Conservation (phyloP, 1,284 basidiomycete genomes). For the Anthracocystis panici-leucophaei region DNA sequence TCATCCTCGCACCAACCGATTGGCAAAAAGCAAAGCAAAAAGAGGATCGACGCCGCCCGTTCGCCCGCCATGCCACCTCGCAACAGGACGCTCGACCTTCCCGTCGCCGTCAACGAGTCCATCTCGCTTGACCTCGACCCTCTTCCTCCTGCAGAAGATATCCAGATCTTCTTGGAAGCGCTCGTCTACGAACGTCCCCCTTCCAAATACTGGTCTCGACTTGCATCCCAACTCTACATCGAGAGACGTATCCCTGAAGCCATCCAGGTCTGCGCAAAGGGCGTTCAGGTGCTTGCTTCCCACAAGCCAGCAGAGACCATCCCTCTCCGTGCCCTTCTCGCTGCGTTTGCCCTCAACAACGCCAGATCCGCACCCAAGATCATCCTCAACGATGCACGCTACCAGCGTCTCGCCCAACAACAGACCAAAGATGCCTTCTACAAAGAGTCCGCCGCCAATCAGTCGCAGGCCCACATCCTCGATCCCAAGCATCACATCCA, state of each 20-base stretch:
- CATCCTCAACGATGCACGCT: conserved; percentile 59
- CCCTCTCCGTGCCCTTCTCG: conserved; percentile 56
- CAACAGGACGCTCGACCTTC: conserved; percentile 57
- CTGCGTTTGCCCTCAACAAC: conserved; percentile 51
- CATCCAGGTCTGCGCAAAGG: conserved; percentile 46
- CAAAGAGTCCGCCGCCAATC: conserved; percentile 31
- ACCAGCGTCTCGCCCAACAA: conserved; percentile 52
- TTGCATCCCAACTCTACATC: conserved; percentile 57
- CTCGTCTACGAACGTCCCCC: conserved; percentile 59
- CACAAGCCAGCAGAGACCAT: conserved; percentile 53
- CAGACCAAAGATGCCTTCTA: conserved; percentile 53
- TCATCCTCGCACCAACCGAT: background rate
- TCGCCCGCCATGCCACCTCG: conserved; percentile 38
- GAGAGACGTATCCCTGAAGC: conserved; percentile 54
- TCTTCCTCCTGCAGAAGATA: conserved; percentile 58
- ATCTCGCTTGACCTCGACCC: conserved; percentile 62
- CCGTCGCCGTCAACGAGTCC: conserved; percentile 60
- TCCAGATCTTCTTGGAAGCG: conserved; percentile 61
- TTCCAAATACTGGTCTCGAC: conserved; percentile 60
- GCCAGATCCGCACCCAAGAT: conserved; percentile 61
- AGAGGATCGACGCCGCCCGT: too few relatives aligned
- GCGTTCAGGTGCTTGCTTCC: conserved; percentile 50
- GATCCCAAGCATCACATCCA: conserved; percentile 54
- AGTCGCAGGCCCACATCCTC: conserved; percentile 41
- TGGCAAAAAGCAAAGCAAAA: background rate